Evolutionary conservation across 257 asterid species (phyloP), one percentile per base, ranked within the genome.

Genomic region (Scutellaria galericulata): DNA sequence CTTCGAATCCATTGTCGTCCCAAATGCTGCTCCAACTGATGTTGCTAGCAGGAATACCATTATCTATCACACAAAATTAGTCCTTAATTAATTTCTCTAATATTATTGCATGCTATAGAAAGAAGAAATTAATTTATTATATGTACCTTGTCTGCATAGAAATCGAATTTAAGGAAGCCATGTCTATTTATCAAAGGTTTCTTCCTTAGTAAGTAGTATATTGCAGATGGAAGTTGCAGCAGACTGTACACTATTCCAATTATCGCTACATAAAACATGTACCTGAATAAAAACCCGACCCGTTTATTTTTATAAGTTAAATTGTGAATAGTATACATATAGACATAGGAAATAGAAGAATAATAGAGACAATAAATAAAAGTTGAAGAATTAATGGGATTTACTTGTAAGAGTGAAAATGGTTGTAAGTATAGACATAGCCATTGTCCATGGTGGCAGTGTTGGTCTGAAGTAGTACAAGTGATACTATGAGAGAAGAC

Each of bases 361-460:
- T 0, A 18, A 18, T 18, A 18, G 18, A 18, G 18, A 18, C 18
- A 24, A 0, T 0, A 24, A 24, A 24, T 12, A 35, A 2, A 59
- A 3, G 8, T 62, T 45, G 50, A 51, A 62, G 39, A 46, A 68
- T 47, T 51, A n/a, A n/a, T n/a, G 63, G 18, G 51, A 50, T 46
- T 18, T 31, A 79, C 83, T 53, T 59, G 80, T 79, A 79, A 37
- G 83, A 79, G n/a, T 50, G 68, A 10, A 75, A 65, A 65, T 24
- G n/a, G 6, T 71, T 40, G 75, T 71, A 79, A 9, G 75, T 66
- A 15, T 73, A 48, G 7, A 37, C 54, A 7, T 14, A 7, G 15
- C 35, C 62, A 1, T 46, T 7, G 5, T 4, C 75, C 0, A 65
- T 20, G 20, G 37, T 47, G 47, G 27, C 27, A 45, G 71, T 18